Evolutionary conservation across 768 basidiomycete genomes (phyloP).

Genomic region (Amanita polypyramis): DNA sequence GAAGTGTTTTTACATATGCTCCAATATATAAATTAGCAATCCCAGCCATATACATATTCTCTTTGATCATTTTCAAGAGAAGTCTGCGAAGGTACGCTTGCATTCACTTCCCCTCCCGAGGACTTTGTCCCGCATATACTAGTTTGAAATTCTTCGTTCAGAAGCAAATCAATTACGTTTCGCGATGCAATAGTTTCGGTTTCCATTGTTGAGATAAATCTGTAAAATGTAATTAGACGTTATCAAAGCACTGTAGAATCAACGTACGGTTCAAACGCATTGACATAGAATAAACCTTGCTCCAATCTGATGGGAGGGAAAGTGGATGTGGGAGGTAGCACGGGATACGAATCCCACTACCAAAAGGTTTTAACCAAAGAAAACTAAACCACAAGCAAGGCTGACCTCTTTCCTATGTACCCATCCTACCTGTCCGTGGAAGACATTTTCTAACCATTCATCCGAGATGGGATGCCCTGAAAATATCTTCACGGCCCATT

Average conservation of each 20-base stretch:
- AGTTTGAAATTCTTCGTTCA: constrained; percentile 61
- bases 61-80: constrained; percentile 11
- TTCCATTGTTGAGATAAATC: constrained; percentile 90
- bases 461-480: constrained; percentile 56
- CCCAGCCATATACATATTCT: constrained; percentile 64
- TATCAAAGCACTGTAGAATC: constrained; percentile 1
- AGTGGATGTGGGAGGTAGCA: constrained; percentile 48
- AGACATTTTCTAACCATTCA: constrained; percentile 57
- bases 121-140: constrained; percentile 51
- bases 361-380: constrained; percentile 1
- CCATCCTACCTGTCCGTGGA: constrained; percentile 68
- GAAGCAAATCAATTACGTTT: constrained; percentile 71
- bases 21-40: constrained; percentile 36
- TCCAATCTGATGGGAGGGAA: constrained; percentile 78
- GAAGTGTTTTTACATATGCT: too few species aligned
- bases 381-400: neutral
- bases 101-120: constrained; percentile 9
- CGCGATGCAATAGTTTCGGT: constrained; percentile 79
- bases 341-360: constrained; percentile 77
- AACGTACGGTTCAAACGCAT: constrained; percentile 81
- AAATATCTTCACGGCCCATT: constrained; percentile 85
- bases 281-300: constrained; percentile 80
- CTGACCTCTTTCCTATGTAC: constrained; percentile 67
- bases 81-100: neutral
- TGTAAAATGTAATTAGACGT: constrained; percentile 16